Conservation (phyloP, 164 flowering plant genomes). For the Magnolia changhungtana region DNA sequence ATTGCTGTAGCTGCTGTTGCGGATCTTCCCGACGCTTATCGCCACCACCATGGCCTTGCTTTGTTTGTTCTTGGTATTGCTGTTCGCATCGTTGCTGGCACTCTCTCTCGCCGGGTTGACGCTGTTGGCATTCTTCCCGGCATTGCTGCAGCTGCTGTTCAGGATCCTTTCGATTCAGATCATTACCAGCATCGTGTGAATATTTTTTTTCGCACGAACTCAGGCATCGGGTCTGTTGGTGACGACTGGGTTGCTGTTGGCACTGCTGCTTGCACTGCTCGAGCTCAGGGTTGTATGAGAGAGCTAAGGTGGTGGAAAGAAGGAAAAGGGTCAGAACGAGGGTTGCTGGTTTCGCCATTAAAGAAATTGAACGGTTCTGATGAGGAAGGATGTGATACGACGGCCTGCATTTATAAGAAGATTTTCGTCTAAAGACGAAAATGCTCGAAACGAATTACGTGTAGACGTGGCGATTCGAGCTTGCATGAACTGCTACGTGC, state of each 20-base stretch:
- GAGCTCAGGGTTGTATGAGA: not conserved
- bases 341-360: not conserved
- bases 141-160: constrained; percentile 1
- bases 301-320: not conserved
- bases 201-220: too few relatives aligned
- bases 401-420: not conserved
- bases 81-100: too few relatives aligned
- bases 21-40: too few relatives aligned
- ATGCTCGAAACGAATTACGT: not conserved
- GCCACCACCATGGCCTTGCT: too few relatives aligned
- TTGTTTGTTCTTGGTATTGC: too few relatives aligned
- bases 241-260: too few relatives aligned
- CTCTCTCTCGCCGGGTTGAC: not conserved
- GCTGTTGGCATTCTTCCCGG: not conserved
- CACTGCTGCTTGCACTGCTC: too few relatives aligned
- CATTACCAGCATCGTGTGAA: too few relatives aligned
- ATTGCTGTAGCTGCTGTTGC: too few relatives aligned
- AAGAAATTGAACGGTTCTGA: not conserved
- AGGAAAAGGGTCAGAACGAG: constrained; percentile 4
- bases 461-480: not conserved
- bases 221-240: too few relatives aligned
- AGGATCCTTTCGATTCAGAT: not conserved
- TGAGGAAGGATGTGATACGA: too few relatives aligned
- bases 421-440: not conserved
- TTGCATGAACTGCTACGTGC: not conserved